Evolutionary conservation across 2,329 filamentous ascomycete species (phyloP), one percentile per base, ranked within the genome.

Genomic region (Parastagonospora avenae): DNA sequence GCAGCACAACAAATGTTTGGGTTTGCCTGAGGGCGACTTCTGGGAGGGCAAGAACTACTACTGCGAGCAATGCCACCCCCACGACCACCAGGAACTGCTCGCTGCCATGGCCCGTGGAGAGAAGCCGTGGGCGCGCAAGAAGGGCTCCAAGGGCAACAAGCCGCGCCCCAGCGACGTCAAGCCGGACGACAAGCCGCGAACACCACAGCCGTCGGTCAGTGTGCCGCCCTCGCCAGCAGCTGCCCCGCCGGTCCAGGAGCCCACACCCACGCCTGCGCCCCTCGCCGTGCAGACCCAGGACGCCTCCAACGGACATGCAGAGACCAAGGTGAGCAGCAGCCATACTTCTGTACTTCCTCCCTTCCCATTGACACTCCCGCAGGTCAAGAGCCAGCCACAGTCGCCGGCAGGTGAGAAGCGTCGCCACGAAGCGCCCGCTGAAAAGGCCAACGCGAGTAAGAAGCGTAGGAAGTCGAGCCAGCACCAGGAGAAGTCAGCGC

Each of bases 1-100:
- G 94, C 94, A 99, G 76, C 94, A 99, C 76, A 97, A 97, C 68
- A 88, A 95, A 57, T 99, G 94, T 72, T 91, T 99, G 80, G 91
- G 91, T 46, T 85, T 97, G 66, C 85, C 88, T 40, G 91, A 90
- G 63, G 85, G 87, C 29, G 59, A 66, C 89, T 54, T 82, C 90
- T 74, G 71, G 70, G 64, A 70, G 24, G 55, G 60, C 46, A 67
- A 60, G 51, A 62, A 61, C 16, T 99, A 99, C 77, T 95, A 89
- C 75, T 99, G 94, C 76, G 94, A 99, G 75, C 80, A 88, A 74
- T 97, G 94, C 78, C 83, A 84, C 45, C 94, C 94, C 0, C 83
- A 91, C 48, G 86, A 92, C 56, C 94, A 99, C 76, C 86, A 85
- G 61, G 86, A 88, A 54, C 84, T 97, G 2, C 77, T 99, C 4